phyloP scores from a whole-genome alignment of 495 filamentous ascomycete genomes.

The Rusavskia elegans region DNA sequence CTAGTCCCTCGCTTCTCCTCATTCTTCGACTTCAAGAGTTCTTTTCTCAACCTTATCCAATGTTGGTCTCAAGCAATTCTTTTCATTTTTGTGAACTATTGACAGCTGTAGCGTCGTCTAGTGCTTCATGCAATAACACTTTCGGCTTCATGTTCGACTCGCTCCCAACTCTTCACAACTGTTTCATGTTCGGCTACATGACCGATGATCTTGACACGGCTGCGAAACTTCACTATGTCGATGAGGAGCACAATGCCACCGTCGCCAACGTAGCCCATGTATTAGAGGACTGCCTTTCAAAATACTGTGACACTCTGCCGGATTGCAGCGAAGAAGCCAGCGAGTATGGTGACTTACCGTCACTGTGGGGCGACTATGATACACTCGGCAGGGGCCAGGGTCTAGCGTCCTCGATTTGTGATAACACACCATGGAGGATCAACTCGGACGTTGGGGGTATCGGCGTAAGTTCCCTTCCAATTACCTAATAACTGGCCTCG shows the following conservation, averaged over 20 bases:
- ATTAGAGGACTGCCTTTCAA: neutral
- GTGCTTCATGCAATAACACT: neutral
- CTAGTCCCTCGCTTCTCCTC: too few species aligned
- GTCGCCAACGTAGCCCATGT: neutral
- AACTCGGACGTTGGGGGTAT: slow-evolving; percentile 8
- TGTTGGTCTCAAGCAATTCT: too few species aligned
- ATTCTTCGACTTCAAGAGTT: too few species aligned
- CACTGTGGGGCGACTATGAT: neutral
- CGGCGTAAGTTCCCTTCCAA: neutral
- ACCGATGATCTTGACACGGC: neutral
- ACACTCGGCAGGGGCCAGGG: neutral
- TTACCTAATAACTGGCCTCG: too few species aligned
- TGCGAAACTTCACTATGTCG: neutral
- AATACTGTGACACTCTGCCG: neutral
- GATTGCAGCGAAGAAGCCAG: neutral
- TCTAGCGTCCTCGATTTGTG: neutral
- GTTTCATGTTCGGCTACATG: neutral
- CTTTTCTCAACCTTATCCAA: too few species aligned
- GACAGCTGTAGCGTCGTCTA: too few species aligned
- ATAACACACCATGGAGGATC: neutral
- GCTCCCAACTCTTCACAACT: neutral
- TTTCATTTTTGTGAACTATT: too few species aligned
- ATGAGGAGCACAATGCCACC: neutral
- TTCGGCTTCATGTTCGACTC: neutral
- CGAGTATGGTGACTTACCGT: neutral